These are phyloP conservation scores for Musa beccarii DNA, from an alignment of 176 grass and related monocot species.

Conservation along the genomic window DNA sequence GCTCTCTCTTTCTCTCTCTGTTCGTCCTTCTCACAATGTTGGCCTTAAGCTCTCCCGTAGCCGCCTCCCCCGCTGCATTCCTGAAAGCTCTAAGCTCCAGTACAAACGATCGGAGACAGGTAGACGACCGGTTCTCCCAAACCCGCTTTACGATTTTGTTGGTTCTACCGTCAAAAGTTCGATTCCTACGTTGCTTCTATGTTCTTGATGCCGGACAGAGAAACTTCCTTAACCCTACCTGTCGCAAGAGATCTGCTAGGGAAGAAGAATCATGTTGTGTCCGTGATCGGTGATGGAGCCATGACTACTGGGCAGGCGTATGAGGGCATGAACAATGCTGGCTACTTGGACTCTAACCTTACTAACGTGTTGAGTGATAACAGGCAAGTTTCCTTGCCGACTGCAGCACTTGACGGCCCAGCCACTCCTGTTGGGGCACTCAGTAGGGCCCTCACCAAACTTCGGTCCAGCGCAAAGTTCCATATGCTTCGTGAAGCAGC, in stretches of 20 bases:
- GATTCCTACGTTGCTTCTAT: not conserved
- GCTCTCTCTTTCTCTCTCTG: not conserved
- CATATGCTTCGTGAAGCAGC: slow-evolving; percentile 59
- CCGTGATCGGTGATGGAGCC: slow-evolving; percentile 88
- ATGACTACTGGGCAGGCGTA: slow-evolving; percentile 90
- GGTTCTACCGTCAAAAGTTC: not conserved
- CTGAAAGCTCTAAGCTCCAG: slow-evolving; percentile 14
- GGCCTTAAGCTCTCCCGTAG: slow-evolving; percentile 33
- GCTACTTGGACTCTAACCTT: slow-evolving; percentile 70
- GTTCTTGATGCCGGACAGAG: not conserved
- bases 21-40: slow-evolving; percentile 14
- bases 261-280: slow-evolving; percentile 62
- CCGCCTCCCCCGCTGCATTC: slow-evolving; percentile 36
- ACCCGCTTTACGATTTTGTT: not conserved
- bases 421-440: slow-evolving; percentile 66
- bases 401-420: slow-evolving; percentile 62
- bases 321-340: slow-evolving; percentile 88
- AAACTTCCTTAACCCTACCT: no score
- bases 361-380: slow-evolving; percentile 85
- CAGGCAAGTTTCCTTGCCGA: slow-evolving; percentile 85
- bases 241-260: slow-evolving; percentile 60
- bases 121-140: slow-evolving; percentile 1
- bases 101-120: slow-evolving; percentile 37
- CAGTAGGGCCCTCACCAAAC: slow-evolving; percentile 70
- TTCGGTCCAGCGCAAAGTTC: slow-evolving; percentile 74